phyloP scores from a whole-genome alignment of 2,329 filamentous ascomycete species.

The Fusarium nygamai region DNA sequence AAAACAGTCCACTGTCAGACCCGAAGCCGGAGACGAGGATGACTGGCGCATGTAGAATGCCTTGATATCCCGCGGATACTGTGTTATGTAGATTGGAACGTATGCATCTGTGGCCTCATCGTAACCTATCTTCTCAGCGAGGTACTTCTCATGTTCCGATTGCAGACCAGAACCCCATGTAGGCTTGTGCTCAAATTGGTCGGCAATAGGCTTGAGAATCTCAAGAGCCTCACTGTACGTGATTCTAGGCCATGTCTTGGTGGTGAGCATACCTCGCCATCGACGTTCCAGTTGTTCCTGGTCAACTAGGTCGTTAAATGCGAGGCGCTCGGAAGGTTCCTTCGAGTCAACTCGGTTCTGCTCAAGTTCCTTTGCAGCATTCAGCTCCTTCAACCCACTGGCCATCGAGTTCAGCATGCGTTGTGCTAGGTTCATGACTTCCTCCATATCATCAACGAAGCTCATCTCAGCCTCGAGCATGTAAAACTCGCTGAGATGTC shows the following conservation, averaged over 20 bases:
- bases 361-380: conserved; percentile 57
- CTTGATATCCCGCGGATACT: conserved; percentile 90
- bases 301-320: conserved; percentile 57
- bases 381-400: conserved; percentile 52
- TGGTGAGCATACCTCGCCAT: conserved; percentile 74
- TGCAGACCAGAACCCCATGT: conserved; percentile 80
- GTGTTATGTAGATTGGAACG: conserved; percentile 86
- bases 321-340: conserved; percentile 53
- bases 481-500: conserved; percentile 97
- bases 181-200: conserved; percentile 74
- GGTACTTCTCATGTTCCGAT: conserved; percentile 90
- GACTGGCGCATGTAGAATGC: conserved; percentile 77
- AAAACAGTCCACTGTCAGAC: conserved; percentile 83
- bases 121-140: conserved; percentile 74
- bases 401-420: conserved; percentile 72
- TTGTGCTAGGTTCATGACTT: conserved; percentile 84
- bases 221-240: conserved; percentile 84
- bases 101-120: conserved; percentile 55
- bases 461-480: conserved; percentile 95
- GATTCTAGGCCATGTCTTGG: conserved; percentile 76
- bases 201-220: conserved; percentile 68
- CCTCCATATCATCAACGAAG: conserved; percentile 75
- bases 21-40: conserved; percentile 40
- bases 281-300: conserved; percentile 66
- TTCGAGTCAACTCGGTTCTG: conserved; percentile 49